Base-by-base conservation (phyloP, 2,329 filamentous ascomycete species). In the Sporothrix variecibatus region DNA sequence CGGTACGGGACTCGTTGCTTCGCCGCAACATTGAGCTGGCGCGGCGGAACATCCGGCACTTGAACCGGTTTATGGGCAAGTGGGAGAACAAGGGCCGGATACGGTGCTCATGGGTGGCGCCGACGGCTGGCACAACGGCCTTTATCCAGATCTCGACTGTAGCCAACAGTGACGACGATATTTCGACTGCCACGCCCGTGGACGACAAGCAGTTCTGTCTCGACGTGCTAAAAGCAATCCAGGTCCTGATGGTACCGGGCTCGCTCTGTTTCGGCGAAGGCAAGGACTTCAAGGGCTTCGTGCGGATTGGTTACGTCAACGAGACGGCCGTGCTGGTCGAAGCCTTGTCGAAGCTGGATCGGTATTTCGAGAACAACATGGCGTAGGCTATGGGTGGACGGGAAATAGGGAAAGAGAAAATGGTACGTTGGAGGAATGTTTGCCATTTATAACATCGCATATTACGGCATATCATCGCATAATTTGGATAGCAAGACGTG, bases 121-220 rank as follows among this genome's bases (percentile, higher is more conserved):
- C 94, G 1, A 88, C 88, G 5, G 93, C 93, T 0, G 94, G 94
- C 0, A 97, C 93, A 1, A 95, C 92, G 9, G 92, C 92, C 0
- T 93, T 97, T 78, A 83, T 97, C 73, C 89, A 88, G 78, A 94
- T 97, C 77, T 85, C 84, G 72, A 85, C 86, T 70, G 87, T 87
- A 64, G 89, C 87, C 0, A 11, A 15, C 40, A 40, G n/a, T 6
- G 34, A 53, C 56, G 65, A 40, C n/a, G 17, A 53, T 23, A n/a
- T 9, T 7, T 49, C 60, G 20, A 43, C 28, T 20, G 49, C 58
- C 5, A 85, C 87, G 79, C 86, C 89, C 1, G 87, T 97, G 0
- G 89, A 95, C 78, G 92, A 95, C 76, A 88, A 87, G n/a, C 85
- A 85, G 3, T 92, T 97, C 78, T 95, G 92, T 78, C 84, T 89